phyloP scores from a whole-genome alignment of 345 rosid genomes.

The Noccaea caerulescens region DNA sequence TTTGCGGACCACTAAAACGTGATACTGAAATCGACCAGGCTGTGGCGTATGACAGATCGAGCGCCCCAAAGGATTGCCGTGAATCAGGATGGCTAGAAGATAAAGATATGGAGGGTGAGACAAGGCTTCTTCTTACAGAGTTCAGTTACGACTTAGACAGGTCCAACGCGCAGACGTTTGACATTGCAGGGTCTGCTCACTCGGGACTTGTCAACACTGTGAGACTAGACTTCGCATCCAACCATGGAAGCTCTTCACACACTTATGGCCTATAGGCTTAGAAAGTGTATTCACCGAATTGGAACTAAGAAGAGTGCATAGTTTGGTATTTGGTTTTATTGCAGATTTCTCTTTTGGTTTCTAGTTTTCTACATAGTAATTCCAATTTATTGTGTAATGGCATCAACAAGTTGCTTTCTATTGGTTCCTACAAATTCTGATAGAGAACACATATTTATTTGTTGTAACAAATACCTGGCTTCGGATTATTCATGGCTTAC shows the following conservation, averaged over 20 bases:
- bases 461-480: background rate
- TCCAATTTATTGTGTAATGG: too few relatives aligned
- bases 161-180: constrained; percentile 85
- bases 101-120: constrained; percentile 41
- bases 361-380: background rate
- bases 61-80: constrained; percentile 92
- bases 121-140: constrained; percentile 66
- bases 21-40: constrained; percentile 51
- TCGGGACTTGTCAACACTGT: constrained; percentile 66
- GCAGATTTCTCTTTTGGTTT: background rate
- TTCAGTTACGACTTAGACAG: constrained; percentile 85
- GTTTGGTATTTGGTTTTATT: background rate
- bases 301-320: too few relatives aligned
- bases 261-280: constrained; percentile 44
- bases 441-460: background rate
- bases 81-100: constrained; percentile 85
- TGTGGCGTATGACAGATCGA: constrained; percentile 86
- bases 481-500: background rate
- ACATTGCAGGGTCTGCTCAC: constrained; percentile 50
- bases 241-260: constrained; percentile 78
- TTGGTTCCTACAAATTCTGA: background rate
- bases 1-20: background rate
- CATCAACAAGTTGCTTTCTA: too few relatives aligned
- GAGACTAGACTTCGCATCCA: constrained; percentile 74
- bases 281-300: too few relatives aligned